Evolutionary conservation across 164 flowering plant species (phyloP), one percentile per base, ranked within the genome.

Genomic region (Malania oleifera): DNA sequence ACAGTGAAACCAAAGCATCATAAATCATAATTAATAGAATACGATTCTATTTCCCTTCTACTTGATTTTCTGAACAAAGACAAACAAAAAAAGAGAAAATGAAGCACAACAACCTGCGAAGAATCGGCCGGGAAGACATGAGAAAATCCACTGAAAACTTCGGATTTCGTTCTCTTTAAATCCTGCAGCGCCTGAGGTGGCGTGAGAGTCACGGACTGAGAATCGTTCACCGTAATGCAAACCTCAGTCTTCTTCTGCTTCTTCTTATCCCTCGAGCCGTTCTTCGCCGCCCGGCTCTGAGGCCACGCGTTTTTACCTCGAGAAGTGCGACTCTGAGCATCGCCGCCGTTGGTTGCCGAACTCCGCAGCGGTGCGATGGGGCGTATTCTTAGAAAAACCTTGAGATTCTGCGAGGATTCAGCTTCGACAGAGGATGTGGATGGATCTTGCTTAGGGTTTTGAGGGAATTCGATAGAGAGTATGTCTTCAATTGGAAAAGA

Each of bases 131-230:
- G 19, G 55, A 92, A 92, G 0, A 92, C 96, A 46, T 73, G 78
- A 45, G 79, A 77, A 65, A 89, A 92, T 9, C 98, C 98, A 56
- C 75, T 80, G 51, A 82, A 92, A 1, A 75, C 73, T 65, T 84
- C 98, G 0, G 86, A 67, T 52, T 85, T 91, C 2, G 64, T 60
- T 40, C 96, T 75, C 62, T 79, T 82, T 11, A 74, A 9, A 18
- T 81, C 89, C 38, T 67, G 77, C 62, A 81, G 35, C 0, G 59
- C 56, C 19, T 39, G 23, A 3, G 95, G 93, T 5, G 87, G 80
- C 1, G 74, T 59, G 22, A 90, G 62, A 0, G 82, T 81, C 3
- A 90, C 85, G 0, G 95, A 84, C 0, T 59, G 63, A 1, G 74
- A 31, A 62, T 80, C 79, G n/a, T 69, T 80, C 0, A 73, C 80